A percentile compares a stretch with the other conserved stretches of the same genome.
Conservation (phyloP, 306 rosid species). For the Vigna mungo region DNA sequence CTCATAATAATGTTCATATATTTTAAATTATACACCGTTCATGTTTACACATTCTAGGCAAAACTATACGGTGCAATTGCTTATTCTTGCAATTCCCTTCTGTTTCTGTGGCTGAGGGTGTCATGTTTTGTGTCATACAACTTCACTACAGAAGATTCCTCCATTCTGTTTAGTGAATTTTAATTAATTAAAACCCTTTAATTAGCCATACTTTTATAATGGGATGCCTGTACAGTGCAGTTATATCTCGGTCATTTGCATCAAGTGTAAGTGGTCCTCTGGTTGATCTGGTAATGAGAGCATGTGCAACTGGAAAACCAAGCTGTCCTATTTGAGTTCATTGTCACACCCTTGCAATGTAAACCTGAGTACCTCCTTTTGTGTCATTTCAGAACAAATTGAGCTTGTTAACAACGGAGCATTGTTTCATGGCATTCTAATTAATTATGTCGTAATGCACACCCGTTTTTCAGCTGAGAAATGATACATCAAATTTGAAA, state of each 20-base stretch:
- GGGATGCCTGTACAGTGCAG: background rate
- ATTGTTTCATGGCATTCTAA: slow-evolving; percentile 35
- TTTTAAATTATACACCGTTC: slow-evolving; percentile 1
- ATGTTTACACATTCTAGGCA: slow-evolving; percentile 22
- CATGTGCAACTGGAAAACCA: slow-evolving; percentile 46
- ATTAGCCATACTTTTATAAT: slow-evolving; percentile 13
- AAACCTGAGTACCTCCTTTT: slow-evolving; percentile 4
- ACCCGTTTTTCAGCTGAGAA: background rate
- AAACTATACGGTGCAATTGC: slow-evolving; percentile 37
- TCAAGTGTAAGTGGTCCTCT: slow-evolving; percentile 45
- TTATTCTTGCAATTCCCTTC: background rate
- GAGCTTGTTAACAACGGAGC: slow-evolving; percentile 11
- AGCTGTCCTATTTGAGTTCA: slow-evolving; percentile 30
- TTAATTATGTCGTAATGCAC: slow-evolving; percentile 18
- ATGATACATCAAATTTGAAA: no score
- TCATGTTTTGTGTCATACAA: background rate
- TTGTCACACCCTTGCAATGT: background rate
- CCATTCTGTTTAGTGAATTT: slow-evolving; percentile 9
- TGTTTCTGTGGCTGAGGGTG: background rate
- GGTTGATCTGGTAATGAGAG: slow-evolving; percentile 11
- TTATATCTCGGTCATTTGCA: background rate
- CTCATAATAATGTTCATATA: slow-evolving; percentile 31
- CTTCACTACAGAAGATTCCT: background rate
- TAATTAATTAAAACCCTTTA: slow-evolving; percentile 10
- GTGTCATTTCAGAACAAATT: slow-evolving; percentile 6